A percentile compares a stretch with the other conserved stretches of the same genome.
phyloP scores from a whole-genome alignment of 495 filamentous ascomycete species.

The Physcia stellaris region DNA sequence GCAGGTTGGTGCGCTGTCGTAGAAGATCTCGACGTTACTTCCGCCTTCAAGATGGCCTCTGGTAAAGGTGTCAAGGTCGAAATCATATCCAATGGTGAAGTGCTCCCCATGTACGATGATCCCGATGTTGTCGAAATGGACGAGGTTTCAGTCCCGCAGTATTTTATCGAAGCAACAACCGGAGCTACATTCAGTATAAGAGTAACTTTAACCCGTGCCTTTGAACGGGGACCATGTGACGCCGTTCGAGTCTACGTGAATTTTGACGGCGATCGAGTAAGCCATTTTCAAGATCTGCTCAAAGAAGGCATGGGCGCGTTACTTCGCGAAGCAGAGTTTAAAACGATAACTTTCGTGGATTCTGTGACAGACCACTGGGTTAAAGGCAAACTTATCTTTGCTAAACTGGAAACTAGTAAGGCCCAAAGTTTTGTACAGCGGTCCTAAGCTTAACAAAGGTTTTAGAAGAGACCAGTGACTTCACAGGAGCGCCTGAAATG shows the following conservation, averaged over 20 bases:
- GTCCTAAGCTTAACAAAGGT: background rate
- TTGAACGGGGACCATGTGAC: background rate
- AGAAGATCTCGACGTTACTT: background rate
- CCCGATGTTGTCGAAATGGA: slow-evolving; percentile 5
- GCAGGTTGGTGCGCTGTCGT: background rate
- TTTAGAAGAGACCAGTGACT: background rate
- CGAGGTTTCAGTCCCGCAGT: background rate
- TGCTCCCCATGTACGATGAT: slow-evolving; percentile 10
- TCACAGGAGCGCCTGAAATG: background rate
- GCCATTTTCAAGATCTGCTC: background rate
- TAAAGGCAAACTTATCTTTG: slow-evolving; percentile 3
- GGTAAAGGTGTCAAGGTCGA: slow-evolving; percentile 4
- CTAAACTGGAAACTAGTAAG: slow-evolving; percentile 3
- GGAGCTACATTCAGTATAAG: slow-evolving; percentile 9
- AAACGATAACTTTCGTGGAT: background rate
- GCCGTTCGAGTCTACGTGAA: background rate
- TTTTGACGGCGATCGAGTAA: slow-evolving; percentile 1
- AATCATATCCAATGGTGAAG: slow-evolving; percentile 1
- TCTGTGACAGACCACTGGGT: background rate
- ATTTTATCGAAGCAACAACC: slow-evolving; percentile 11
- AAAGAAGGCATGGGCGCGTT: background rate
- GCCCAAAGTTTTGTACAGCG: background rate
- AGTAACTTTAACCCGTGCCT: slow-evolving; percentile 1
- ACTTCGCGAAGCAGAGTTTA: background rate
- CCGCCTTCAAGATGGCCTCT: background rate